Percentiles rank a stretch among this genome's conserved stretches.
phyloP scores from a whole-genome alignment of 495 filamentous ascomycete genomes.

The Aspergillus bridgeri region DNA sequence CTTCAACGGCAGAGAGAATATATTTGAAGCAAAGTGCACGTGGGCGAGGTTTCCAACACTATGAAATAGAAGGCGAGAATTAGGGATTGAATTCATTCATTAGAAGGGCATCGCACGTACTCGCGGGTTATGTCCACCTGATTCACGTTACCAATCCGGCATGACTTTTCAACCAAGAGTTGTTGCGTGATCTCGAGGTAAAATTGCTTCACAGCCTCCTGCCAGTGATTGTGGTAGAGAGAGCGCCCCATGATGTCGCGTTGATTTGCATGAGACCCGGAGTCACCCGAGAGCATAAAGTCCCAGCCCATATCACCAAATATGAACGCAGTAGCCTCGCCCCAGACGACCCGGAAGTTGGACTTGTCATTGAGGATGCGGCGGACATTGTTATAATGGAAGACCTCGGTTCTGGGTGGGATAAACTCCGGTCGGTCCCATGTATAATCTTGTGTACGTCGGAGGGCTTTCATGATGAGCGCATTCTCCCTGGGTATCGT shows the following conservation, averaged over 20 bases:
- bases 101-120: slow-evolving; percentile 34
- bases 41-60: slow-evolving; percentile 69
- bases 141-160: too few relatives aligned
- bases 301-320: too few relatives aligned
- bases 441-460: slow-evolving; percentile 66
- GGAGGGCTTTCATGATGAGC: slow-evolving; percentile 70
- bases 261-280: too few relatives aligned
- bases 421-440: slow-evolving; percentile 60
- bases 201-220: too few relatives aligned
- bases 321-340: slow-evolving; percentile 50
- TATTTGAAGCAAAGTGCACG: slow-evolving; percentile 65
- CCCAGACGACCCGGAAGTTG: slow-evolving; percentile 67
- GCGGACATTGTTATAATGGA: slow-evolving; percentile 62
- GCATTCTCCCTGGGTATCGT: slow-evolving; percentile 70
- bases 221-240: too few relatives aligned
- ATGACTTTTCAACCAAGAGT: too few relatives aligned
- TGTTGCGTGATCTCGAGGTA: too few relatives aligned
- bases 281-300: too few relatives aligned
- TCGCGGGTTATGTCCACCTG: slow-evolving; percentile 76
- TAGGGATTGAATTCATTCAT: too few relatives aligned
- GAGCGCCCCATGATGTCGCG: slow-evolving; percentile 50
- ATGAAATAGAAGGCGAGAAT: not conserved
- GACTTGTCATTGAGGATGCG: slow-evolving; percentile 50
- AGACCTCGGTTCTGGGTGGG: slow-evolving; percentile 51
- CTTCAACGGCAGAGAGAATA: slow-evolving; percentile 74